phyloP scores from a whole-genome alignment of 2,329 filamentous ascomycete genomes.

The Nemania serpens region DNA sequence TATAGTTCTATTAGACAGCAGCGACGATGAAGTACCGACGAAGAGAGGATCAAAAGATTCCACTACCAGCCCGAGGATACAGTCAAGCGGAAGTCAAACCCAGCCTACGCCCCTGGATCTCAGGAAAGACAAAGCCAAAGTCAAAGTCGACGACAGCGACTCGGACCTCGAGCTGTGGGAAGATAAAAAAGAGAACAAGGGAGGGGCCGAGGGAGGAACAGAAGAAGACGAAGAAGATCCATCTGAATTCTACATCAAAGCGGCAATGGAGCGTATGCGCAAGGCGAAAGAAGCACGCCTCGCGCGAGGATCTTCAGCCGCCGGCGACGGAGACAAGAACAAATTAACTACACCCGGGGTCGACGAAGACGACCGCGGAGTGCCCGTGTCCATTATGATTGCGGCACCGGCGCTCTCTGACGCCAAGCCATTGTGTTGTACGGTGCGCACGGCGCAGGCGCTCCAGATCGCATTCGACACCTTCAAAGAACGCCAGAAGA shows the following conservation, averaged over 20 bases:
- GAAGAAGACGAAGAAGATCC: slow-evolving; percentile 47
- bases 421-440: slow-evolving; percentile 65
- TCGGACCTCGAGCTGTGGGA: slow-evolving; percentile 26
- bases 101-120: not conserved
- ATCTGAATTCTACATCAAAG: slow-evolving; percentile 52
- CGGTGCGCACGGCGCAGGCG: slow-evolving; percentile 68
- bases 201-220: slow-evolving; percentile 31
- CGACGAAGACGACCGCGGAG: slow-evolving; percentile 29
- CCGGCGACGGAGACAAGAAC: slow-evolving; percentile 5
- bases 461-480: slow-evolving; percentile 69
- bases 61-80: not conserved
- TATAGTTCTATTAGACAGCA: slow-evolving; percentile 36
- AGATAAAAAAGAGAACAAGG: slow-evolving; percentile 35
- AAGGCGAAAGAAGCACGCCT: slow-evolving; percentile 34
- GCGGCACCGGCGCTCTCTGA: slow-evolving; percentile 64
- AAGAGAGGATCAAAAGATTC: slow-evolving; percentile 10
- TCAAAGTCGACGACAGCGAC: slow-evolving; percentile 13
- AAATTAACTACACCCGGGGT: not conserved
- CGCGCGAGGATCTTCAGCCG: slow-evolving; percentile 29
- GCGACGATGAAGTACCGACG: slow-evolving; percentile 33
- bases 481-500: slow-evolving; percentile 71
- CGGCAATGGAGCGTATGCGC: slow-evolving; percentile 45
- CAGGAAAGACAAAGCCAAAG: slow-evolving; percentile 8
- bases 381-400: slow-evolving; percentile 68
- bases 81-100: not conserved